Conservation (phyloP, 2,329 filamentous ascomycete species). For the Claviceps capensis region DNA sequence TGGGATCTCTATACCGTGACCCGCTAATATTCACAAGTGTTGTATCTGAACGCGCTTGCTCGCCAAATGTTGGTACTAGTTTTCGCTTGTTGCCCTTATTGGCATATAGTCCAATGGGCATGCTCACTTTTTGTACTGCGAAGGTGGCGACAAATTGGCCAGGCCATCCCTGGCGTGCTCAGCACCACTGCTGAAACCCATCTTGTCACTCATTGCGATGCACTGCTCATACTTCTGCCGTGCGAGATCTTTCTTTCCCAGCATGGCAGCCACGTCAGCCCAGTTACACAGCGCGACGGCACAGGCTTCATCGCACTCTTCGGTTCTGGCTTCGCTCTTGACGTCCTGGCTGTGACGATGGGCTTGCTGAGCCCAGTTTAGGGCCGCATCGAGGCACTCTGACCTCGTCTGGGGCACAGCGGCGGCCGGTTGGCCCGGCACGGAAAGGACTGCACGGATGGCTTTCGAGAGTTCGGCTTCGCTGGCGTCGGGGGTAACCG, state of each 20-base stretch:
- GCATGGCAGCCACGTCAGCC: constrained; percentile 68
- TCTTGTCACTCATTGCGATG: constrained; percentile 41
- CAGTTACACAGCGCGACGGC: constrained; percentile 77
- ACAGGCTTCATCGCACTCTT: constrained; percentile 75
- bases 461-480: constrained; percentile 13
- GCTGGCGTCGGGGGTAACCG: constrained; percentile 25
- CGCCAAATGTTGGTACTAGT: no score
- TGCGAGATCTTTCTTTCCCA: constrained; percentile 52
- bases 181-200: constrained; percentile 38
- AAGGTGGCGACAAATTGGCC: constrained; percentile 15
- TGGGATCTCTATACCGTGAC: no score
- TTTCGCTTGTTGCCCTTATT: no score
- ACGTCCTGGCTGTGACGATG: constrained; percentile 53
- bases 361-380: constrained; percentile 69
- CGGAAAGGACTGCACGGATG: constrained; percentile 10
- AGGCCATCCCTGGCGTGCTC: constrained; percentile 39
- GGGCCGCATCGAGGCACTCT: constrained; percentile 54
- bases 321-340: constrained; percentile 48
- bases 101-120: no score
- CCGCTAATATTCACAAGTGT: no score
- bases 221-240: constrained; percentile 56
- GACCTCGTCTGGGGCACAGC: constrained; percentile 33
- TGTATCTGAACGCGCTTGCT: no score
- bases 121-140: not conserved
- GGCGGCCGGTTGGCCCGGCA: constrained; percentile 15